Conservation (phyloP, 441 rosid genomes). For the Lepidium campestre region DNA sequence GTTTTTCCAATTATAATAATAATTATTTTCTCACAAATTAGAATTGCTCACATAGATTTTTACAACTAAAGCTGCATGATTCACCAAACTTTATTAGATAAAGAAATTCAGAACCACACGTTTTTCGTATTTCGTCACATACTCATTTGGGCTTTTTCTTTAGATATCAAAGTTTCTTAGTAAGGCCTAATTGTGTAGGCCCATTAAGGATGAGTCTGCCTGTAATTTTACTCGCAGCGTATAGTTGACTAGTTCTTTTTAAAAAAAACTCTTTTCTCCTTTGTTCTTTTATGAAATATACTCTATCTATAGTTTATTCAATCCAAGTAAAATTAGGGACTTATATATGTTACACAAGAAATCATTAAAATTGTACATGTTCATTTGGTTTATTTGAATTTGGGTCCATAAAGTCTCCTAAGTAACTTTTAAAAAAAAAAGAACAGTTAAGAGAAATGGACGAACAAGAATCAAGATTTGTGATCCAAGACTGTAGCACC, state of each 20-base stretch:
- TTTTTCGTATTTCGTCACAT: background rate
- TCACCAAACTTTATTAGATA: conserved; percentile 16
- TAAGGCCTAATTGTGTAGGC: background rate
- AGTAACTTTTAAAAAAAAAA: background rate
- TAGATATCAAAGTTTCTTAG: background rate
- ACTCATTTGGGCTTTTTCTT: background rate
- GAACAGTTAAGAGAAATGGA: background rate
- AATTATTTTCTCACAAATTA: background rate
- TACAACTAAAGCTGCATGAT: conserved; percentile 11
- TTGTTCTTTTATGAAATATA: too few relatives aligned
- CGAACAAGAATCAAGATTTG: conserved; percentile 16
- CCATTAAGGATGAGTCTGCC: too few relatives aligned
- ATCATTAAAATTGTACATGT: conserved; percentile 7
- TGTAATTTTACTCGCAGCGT: too few relatives aligned
- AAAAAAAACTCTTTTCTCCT: too few relatives aligned
- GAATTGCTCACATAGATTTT: background rate
- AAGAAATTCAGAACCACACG: background rate
- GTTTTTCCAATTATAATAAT: background rate
- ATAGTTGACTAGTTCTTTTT: too few relatives aligned
- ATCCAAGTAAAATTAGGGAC: background rate
- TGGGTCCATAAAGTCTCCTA: background rate
- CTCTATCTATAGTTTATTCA: too few relatives aligned
- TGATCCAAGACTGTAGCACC: conserved; percentile 9
- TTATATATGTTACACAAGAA: background rate
- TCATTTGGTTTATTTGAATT: conserved; percentile 9